These are phyloP conservation scores for Tetratostichococcus sp. DNA, from an alignment of 139 green algal genomes.

Conservation along the genomic window DNA sequence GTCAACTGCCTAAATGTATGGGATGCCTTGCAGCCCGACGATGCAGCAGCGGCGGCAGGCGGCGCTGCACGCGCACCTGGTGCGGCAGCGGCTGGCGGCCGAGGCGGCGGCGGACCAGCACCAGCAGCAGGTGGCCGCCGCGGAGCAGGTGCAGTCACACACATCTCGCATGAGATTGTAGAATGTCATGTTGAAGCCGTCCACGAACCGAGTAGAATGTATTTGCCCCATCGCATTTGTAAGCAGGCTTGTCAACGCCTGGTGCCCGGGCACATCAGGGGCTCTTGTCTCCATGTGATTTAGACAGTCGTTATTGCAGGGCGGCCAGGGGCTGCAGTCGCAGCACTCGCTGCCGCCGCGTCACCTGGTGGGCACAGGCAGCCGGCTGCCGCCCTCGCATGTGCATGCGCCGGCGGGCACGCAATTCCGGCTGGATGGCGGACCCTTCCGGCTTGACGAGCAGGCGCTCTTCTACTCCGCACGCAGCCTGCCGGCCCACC, in stretches of 20 bases:
- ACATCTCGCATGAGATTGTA: too few species aligned
- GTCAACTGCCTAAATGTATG: too few species aligned
- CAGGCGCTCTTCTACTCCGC: background rate
- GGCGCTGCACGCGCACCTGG: background rate
- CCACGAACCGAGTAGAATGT: too few species aligned
- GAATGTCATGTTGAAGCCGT: too few species aligned
- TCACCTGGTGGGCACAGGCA: background rate
- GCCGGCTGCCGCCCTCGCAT: background rate
- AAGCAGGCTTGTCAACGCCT: too few species aligned
- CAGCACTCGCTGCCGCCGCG: background rate
- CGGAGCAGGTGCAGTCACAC: too few species aligned
- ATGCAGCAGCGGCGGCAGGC: background rate
- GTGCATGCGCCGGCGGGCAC: background rate
- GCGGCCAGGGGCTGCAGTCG: background rate
- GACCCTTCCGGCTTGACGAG: background rate
- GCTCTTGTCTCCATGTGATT: too few species aligned
- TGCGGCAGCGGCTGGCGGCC: background rate
- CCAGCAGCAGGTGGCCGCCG: too few species aligned
- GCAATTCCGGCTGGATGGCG: background rate
- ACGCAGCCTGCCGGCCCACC: background rate
- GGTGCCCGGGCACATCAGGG: too few species aligned
- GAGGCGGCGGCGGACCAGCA: background rate
- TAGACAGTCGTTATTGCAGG: too few species aligned
- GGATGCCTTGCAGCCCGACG: background rate
- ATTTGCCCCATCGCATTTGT: too few species aligned